Conservation (phyloP, 371 early-diverging fungal genomes). For the Paraphysoderma sedebokerense region DNA sequence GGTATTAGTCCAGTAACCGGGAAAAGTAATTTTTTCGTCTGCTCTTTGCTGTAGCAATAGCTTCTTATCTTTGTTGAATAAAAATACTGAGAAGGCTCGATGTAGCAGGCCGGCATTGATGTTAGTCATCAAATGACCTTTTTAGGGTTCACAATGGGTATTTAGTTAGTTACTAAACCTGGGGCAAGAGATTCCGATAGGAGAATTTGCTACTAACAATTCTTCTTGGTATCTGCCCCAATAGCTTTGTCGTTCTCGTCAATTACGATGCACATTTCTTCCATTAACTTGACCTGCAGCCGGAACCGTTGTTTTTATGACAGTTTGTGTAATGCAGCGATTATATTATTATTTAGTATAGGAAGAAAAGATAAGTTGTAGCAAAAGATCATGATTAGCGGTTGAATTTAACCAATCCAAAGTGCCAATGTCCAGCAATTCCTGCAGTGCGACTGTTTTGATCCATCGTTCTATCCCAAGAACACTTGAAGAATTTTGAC, state of each 20-base stretch:
- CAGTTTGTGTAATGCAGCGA: too few relatives aligned
- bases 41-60: conserved; percentile 89
- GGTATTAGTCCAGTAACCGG: conserved; percentile 89
- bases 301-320: too few relatives aligned
- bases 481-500: too few relatives aligned
- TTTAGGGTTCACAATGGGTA: too few relatives aligned
- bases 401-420: not conserved
- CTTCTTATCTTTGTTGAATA: conserved; percentile 55
- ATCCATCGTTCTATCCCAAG: too few relatives aligned
- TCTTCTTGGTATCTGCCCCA: conserved; percentile 78
- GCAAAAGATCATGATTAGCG: too few relatives aligned
- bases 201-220: too few relatives aligned
- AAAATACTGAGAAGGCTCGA: conserved; percentile 91
- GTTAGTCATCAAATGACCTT: conserved; percentile 84
- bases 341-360: too few relatives aligned
- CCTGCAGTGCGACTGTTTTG: not conserved
- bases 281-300: conserved; percentile 84
- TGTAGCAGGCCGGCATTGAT: conserved; percentile 77
- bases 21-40: conserved; percentile 92
- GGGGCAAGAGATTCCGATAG: too few relatives aligned
- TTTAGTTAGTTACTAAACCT: too few relatives aligned
- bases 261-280: conserved; percentile 89
- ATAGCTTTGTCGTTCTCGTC: conserved; percentile 67
- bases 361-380: too few relatives aligned
- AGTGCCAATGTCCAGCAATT: not conserved